A percentile compares a stretch with the other conserved stretches of the same genome.
Evolutionary conservation across 768 basidiomycete genomes (phyloP).

Genomic region (Mrakia frigida): DNA sequence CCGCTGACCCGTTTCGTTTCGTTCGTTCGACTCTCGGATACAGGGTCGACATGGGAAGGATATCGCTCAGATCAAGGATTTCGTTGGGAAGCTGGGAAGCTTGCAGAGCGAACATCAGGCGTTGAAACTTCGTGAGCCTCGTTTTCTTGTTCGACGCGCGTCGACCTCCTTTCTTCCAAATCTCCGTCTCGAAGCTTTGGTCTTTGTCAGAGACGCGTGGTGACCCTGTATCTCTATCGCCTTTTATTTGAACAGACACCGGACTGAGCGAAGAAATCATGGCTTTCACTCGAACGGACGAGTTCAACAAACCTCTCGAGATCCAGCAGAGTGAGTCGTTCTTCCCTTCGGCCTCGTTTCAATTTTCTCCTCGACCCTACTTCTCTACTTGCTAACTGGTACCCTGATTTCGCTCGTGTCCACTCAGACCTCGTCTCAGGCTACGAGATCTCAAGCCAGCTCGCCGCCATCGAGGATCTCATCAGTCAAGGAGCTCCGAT

Average conservation of each 20-base stretch:
- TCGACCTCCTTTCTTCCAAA: neutral
- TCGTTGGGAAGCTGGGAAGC: slow-evolving; percentile 90
- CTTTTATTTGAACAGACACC: slow-evolving; percentile 76
- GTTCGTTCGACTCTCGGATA: neutral
- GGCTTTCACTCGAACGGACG: slow-evolving; percentile 72
- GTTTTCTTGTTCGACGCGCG: neutral
- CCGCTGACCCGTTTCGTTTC: neutral
- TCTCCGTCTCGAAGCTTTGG: too few relatives aligned
- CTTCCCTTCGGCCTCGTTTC: neutral
- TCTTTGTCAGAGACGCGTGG: neutral
- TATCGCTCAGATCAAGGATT: slow-evolving; percentile 82
- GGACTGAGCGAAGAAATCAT: slow-evolving; percentile 87
- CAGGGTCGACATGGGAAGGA: slow-evolving; percentile 82
- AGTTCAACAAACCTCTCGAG: slow-evolving; percentile 87
- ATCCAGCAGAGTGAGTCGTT: slow-evolving; percentile 79
- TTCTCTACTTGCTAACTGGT: neutral
- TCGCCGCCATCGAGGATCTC: slow-evolving; percentile 82
- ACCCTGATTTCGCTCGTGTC: neutral
- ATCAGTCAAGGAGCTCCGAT: slow-evolving; percentile 81
- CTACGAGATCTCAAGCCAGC: slow-evolving; percentile 72
- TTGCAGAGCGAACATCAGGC: slow-evolving; percentile 88
- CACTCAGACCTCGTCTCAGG: slow-evolving; percentile 88
- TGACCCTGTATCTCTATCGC: too few relatives aligned
- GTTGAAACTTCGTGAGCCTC: slow-evolving; percentile 70
- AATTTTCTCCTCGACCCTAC: neutral